Base-by-base conservation (phyloP, 176 grass and related monocot genomes). In the Carex parvula region DNA sequence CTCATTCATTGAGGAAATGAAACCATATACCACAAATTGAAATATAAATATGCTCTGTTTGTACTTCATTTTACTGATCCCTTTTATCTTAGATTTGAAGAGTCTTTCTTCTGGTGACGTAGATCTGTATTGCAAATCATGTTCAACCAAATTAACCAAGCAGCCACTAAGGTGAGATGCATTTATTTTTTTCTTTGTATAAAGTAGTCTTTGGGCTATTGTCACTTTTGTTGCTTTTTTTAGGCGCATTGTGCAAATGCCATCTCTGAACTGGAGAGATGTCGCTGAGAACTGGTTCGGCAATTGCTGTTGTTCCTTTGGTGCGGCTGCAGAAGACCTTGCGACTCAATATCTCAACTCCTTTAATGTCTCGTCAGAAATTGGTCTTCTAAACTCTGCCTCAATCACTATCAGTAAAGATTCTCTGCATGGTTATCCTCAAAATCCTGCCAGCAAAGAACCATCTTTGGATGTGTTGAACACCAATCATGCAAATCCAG, bases 281-380 rank as follows among this genome's bases (percentile, higher is more conserved):
- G 90, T 94, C n/a, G 89, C 90, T 84, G 95, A 98, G 85, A 98
- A 98, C 81, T 98, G 95, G 95, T 94, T 91, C 86, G 92, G 95
- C 72, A 85, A 89, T 78, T 98, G 95, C 76, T 98, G 95, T 91
- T 94, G 90, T 74, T 91, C 95, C 77, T 98, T 98, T 87, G 95
- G 92, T 56, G 91, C 90, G 78, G 71, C 80, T 73, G 81, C 88
- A 16, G 95, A 94, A 84, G 91, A 91, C 70, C 75, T 98, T 3
- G 86, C 89, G 66, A 81, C 85, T 66, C 81, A 91, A 79, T 98
- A 87, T 86, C 86, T 98, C 37, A 90, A 83, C 11, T 86, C 86
- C 61, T 88, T 92, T 66, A 83, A 84, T 70, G 79, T 64, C 65
- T 66, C 87, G 15, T 82, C 86, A 18, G 90, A 89, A 86, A 91